Evolutionary conservation across 345 rosid genomes (phyloP), one percentile per base, ranked within the genome.

Genomic region (Populus simonii): DNA sequence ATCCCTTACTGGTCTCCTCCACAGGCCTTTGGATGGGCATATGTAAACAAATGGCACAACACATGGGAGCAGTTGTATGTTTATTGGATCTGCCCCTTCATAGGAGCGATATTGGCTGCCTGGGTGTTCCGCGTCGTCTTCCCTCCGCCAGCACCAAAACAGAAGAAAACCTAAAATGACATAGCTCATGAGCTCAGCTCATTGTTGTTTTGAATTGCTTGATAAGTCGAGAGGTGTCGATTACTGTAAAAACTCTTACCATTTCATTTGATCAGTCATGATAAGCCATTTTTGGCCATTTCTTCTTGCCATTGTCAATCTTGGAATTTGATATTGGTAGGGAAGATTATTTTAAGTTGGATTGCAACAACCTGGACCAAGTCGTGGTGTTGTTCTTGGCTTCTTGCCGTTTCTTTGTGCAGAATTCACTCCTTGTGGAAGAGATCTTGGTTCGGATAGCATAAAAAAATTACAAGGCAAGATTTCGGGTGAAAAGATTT

Each of bases 21-120:
- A 22, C 89, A 96, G 98, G 99, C 99, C 20, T 96, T 89, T 72
- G 99, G 97, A 11, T 96, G 99, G 99, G 97, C 95, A 23, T 96
- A 89, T 68, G 59, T 92, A 53, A 81, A 91, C 91, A 92, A 87
- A 27, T 70, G 93, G 85, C 99, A 96, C 81, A 82, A 86, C 83
- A 90, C 95, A 70, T 94, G 97, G 98, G 95, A 94, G 77, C 99
- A 96, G 71, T 80, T 91, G 72, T 96, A 94, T 43, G 98, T 96
- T 27, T 90, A 94, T 74, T 96, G 98, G 99, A 74, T 96, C 70
- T 87, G 97, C 81, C 97, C 99, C 36, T 94, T 90, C 70, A 78
- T 87, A 1, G 99, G 99, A 73, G 90, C 98, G 9, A 86, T 89
- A 70, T 73, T 86, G 74, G 94, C 99, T 2, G 93, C 99, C 0